Base-by-base conservation (phyloP, 2,329 filamentous ascomycete genomes). In the Gnomoniopsis smithogilvyi region DNA sequence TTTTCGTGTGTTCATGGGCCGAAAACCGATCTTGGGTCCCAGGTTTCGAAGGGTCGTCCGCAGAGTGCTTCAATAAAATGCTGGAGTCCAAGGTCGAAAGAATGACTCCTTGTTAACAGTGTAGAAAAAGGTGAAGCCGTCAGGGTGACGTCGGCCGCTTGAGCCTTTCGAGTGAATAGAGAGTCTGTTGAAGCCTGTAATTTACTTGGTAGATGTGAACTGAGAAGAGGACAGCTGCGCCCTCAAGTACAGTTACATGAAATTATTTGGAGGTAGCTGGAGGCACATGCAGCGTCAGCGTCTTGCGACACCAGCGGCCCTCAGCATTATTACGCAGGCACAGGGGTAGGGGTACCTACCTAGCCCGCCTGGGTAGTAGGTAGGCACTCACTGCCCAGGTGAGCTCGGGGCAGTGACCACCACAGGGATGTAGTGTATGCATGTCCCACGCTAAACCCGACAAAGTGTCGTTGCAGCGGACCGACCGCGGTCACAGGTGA, bases 211-310 rank as follows among this genome's bases (percentile, higher is more conserved):
- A 41, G 17, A 26, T 38, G 43, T 33, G 30, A 33, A 47, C 7
- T 19, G 34, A 49, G 45, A 54, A 54, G 52, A 49, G 54, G 46
- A 56, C 54, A 56, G 54, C 54, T 49, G 33, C 54, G 30, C 45
- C 19, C 24, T 30, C 30, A 7, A 33, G 30, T n/a, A 55, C 33
- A 43, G 38, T 19, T 19, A 22, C 38, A n/a, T n/a, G 38, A 38
- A 51, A 51, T 41, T 21, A 41, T 52, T 52, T 52, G 51, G 51
- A 52, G 19, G 36, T 30, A 38, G 49, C 24, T 30, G 26, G 26
- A 30, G 26, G 26, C 26, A 30, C 26, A 30, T 30, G 26, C 26
- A 21, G 51, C 51, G 51, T 41, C 34, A 52, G 51, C 51, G 51
- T 43, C 11, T 36, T 52, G 36, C 34, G 49, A 51, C 49, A 34